Evolutionary conservation across 163 green algal genomes (phyloP).

Genomic region (Botryococcus braunii): DNA sequence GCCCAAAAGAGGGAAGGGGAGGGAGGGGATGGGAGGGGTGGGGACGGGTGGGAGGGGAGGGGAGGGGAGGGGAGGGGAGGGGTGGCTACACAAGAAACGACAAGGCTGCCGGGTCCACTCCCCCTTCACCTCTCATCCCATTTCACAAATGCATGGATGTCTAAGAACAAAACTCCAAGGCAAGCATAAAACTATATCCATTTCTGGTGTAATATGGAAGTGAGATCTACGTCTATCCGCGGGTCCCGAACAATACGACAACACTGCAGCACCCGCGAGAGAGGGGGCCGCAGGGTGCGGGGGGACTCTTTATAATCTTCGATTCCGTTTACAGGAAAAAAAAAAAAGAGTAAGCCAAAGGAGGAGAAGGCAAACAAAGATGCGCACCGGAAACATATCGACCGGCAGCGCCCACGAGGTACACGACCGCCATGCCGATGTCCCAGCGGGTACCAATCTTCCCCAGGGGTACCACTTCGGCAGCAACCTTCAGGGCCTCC

Average conservation of each 20-base stretch:
- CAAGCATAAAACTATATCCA: no score
- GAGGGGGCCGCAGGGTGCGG: background rate
- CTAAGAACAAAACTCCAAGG: background rate
- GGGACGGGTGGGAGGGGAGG: no score
- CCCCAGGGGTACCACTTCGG: constrained; percentile 56
- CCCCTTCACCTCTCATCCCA: background rate
- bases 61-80: no score
- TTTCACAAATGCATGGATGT: background rate
- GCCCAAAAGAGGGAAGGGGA: no score
- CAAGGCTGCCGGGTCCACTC: background rate
- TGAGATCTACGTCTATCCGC: no score
- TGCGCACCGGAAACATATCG: constrained; percentile 15
- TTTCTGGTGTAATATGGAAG: no score
- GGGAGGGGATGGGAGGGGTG: no score
- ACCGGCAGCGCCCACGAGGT: constrained; percentile 42
- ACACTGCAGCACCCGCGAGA: background rate
- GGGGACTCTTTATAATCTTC: background rate
- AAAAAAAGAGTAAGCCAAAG: constrained; percentile 4
- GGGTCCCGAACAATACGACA: background rate
- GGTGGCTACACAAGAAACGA: background rate
- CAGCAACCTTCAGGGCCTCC: constrained; percentile 30
- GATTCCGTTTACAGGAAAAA: background rate
- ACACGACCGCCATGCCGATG: constrained; percentile 82
- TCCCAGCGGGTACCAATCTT: constrained; percentile 74
- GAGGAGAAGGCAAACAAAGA: background rate